Conservation (phyloP, 257 asterid species). For the Nicotiana tomentosiformis region DNA sequence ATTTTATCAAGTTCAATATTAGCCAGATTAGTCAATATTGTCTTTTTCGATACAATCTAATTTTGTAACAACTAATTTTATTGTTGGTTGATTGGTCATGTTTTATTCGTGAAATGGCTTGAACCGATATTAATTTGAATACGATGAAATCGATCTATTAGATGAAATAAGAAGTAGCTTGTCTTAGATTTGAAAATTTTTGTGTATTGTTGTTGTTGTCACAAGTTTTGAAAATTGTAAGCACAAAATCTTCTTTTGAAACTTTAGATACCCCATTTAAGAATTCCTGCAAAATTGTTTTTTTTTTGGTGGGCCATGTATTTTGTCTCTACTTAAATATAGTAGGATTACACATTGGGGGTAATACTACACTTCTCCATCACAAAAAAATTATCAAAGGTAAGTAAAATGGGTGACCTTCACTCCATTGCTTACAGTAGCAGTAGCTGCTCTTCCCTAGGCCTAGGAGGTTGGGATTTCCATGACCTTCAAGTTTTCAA, state of each 20-base stretch:
- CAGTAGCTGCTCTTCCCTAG: constrained; percentile 24
- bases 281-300: not conserved
- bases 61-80: too few relatives aligned
- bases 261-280: not conserved
- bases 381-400: not conserved
- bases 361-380: not conserved
- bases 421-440: constrained; percentile 45
- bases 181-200: too few relatives aligned
- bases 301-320: not conserved
- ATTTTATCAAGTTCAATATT: too few relatives aligned
- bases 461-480: constrained; percentile 30
- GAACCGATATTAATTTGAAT: too few relatives aligned
- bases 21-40: too few relatives aligned
- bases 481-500: constrained; percentile 64
- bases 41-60: too few relatives aligned
- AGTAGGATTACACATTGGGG: not conserved
- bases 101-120: too few relatives aligned
- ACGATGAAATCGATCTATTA: too few relatives aligned
- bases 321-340: constrained; percentile 13
- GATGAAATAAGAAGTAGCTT: too few relatives aligned
- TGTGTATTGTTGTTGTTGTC: too few relatives aligned
- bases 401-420: constrained; percentile 39
- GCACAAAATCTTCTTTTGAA: not conserved
- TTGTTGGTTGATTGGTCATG: too few relatives aligned
- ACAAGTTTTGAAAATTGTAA: not conserved